Evolutionary conservation across 2,329 filamentous ascomycete genomes (phyloP), one percentile per base, ranked within the genome.

Genomic region (Xylaria sp.): DNA sequence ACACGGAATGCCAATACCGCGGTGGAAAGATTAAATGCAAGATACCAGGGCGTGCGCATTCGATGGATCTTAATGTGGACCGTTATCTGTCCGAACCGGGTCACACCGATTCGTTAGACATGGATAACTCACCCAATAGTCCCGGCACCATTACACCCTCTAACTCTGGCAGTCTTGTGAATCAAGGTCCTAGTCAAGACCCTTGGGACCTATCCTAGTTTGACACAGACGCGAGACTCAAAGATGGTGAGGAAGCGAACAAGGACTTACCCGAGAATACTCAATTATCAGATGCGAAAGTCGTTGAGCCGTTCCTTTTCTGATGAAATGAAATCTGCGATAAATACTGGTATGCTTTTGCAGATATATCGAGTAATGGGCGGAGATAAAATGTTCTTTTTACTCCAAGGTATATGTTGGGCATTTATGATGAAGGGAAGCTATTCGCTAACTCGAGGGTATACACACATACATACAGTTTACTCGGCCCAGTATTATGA

Each of bases 21-120:
- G 70, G 71, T 19, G 74, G 75, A 50, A 75, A 72, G 66, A 35
- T 45, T 4, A 71, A 69, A 46, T 76, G 74, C 70, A 71, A 68
- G 25, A 14, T 76, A 2, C 62, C 69, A 11, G 57, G 51, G 21
- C 8, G 17, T 3, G 43, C 65, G 7, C 74, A 76, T 51, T 33
- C 42, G 15, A 68, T 69, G 14, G 67, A 71, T 15, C 33, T 73
- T 4, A 35, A 31, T 21, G 15, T 58, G 1, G 38, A 65, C 14
- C 58, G 52, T 33, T 58, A 52, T 47, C n/a, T 46, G 11, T 38
- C 45, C 15, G 60, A 45, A 11, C 21, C 49, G 23, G 31, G 21
- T 37, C 23, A 42, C 33, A 9, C n/a, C 43, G 19, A 51, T 31
- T 6, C 25, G 5, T 46, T 31, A 23, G 42, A 55, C 37, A 28